Evolutionary conservation across 2,329 filamentous ascomycete species (phyloP).

Genomic region (Cladophialophora yegresii): DNA sequence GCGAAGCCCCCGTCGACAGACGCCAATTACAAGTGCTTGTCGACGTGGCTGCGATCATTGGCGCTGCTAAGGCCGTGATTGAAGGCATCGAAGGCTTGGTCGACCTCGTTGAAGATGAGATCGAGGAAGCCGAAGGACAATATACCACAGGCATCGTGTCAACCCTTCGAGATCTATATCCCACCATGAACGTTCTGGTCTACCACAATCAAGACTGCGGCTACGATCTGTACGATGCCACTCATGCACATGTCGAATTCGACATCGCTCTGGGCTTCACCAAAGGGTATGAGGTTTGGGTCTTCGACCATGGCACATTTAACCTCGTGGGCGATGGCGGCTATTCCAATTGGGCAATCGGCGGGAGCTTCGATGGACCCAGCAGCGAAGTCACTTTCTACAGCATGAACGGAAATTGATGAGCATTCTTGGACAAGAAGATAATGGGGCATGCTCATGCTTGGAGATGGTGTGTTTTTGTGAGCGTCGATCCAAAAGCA

Average conservation of each 20-base stretch:
- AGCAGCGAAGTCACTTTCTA: slow-evolving; percentile 9
- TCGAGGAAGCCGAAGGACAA: neutral
- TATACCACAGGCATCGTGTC: slow-evolving; percentile 1
- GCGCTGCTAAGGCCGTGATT: neutral
- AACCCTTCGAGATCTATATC: slow-evolving; percentile 3
- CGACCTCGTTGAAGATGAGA: neutral
- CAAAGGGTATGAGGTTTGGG: slow-evolving; percentile 12
- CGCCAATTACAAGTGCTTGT: slow-evolving; percentile 7
- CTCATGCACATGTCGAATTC: slow-evolving; percentile 9
- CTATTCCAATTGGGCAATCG: slow-evolving; percentile 7
- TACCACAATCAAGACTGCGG: slow-evolving; percentile 8
- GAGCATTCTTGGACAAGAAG: neutral
- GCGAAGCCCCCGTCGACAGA: neutral
- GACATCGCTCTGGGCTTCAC: slow-evolving; percentile 7
- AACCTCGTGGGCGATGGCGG: slow-evolving; percentile 10
- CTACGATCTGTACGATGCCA: slow-evolving; percentile 7
- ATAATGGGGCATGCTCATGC: neutral
- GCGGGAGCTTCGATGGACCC: slow-evolving; percentile 3
- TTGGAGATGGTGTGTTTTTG: neutral
- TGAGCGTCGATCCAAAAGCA: neutral
- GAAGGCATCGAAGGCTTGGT: slow-evolving; percentile 6
- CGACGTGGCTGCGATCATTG: neutral
- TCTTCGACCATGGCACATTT: slow-evolving; percentile 8
- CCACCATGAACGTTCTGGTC: slow-evolving; percentile 12
- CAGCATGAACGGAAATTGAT: slow-evolving; percentile 4